phyloP scores from a whole-genome alignment of 768 basidiomycete species.

The Paxillus involutus region DNA sequence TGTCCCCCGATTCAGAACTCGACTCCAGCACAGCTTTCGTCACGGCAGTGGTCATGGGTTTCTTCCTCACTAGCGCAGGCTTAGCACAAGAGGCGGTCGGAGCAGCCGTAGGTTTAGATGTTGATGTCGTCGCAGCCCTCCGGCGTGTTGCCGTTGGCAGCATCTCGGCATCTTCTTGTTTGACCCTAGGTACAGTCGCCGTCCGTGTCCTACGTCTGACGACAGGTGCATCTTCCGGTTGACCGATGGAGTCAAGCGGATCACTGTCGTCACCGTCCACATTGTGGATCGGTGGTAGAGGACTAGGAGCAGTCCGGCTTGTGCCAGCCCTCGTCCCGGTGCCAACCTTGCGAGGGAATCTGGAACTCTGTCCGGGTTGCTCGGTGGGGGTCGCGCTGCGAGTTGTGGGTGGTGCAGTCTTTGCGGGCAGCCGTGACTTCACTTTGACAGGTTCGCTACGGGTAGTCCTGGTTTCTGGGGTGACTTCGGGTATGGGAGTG shows the following conservation, averaged over 20 bases:
- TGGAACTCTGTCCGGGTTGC: neutral
- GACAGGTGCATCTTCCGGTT: neutral
- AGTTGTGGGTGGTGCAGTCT: neutral
- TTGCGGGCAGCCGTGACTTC: neutral
- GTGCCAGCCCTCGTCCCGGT: conserved; percentile 1
- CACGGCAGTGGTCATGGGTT: neutral
- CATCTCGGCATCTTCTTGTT: conserved; percentile 6
- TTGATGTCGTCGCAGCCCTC: neutral
- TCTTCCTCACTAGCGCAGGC: neutral
- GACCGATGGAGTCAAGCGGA: conserved; percentile 9
- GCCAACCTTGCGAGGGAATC: neutral
- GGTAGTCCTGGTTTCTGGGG: neutral
- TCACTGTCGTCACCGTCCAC: conserved; percentile 6
- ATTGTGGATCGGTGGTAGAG: neutral
- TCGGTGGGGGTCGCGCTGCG: neutral
- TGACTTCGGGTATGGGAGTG: neutral
- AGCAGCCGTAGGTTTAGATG: neutral
- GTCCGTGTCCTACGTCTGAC: conserved; percentile 2
- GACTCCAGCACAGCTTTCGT: neutral
- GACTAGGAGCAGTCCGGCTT: neutral
- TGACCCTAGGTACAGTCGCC: neutral
- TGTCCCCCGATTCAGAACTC: neutral
- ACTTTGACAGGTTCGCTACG: neutral
- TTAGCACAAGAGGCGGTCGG: neutral
- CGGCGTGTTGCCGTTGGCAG: conserved; percentile 1